Base-by-base conservation (phyloP, 2,329 filamentous ascomycete genomes). In the Colletotrichum eleusines region DNA sequence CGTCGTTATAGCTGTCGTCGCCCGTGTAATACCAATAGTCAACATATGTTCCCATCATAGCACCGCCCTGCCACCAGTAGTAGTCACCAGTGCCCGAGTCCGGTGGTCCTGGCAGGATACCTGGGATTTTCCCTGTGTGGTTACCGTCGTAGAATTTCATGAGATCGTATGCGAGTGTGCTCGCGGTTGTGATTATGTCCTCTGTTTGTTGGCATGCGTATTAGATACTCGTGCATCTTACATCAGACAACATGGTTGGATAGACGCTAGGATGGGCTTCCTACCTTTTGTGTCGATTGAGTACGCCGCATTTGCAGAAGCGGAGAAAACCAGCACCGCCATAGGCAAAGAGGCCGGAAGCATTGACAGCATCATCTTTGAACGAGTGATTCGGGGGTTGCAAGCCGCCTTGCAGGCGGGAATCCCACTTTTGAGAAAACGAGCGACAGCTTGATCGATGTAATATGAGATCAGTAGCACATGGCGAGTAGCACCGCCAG, bases 21-120 rank as follows among this genome's bases (percentile, higher is more conserved):
- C 87, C 88, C 0, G 89, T 91, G 69, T 86, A 85, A 72, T 86
- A 85, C 88, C 88, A 91, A 77, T 91, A 91, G 77, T 91, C 88
- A 69, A 92, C 85, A 73, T 90, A 77, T 1, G 87, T 86, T 75
- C 88, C 86, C 82, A 90, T 90, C 82, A 92, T 83, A 50, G 87
- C 86, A 72, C 88, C 86, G 20, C 84, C 87, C 78, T 91, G 89
- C 90, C 89, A 92, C 89, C 89, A 92, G 81, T 91, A 91, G 76
- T 88, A 89, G 55, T 81, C 79, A 31, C 83, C 84, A 2, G 33
- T 59, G 44, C 60, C 60, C 20, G 69, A 61, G n/a, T 69, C 66
- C 2, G 84, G 84, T 53, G 84, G 84, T 9, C 84, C 84, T 12
- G 84, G 84, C 7, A 86, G 77, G 67, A 85, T 85, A n/a, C 84